phyloP scores from a whole-genome alignment of 2,329 filamentous ascomycete genomes.

The Fusarium newnesense region DNA sequence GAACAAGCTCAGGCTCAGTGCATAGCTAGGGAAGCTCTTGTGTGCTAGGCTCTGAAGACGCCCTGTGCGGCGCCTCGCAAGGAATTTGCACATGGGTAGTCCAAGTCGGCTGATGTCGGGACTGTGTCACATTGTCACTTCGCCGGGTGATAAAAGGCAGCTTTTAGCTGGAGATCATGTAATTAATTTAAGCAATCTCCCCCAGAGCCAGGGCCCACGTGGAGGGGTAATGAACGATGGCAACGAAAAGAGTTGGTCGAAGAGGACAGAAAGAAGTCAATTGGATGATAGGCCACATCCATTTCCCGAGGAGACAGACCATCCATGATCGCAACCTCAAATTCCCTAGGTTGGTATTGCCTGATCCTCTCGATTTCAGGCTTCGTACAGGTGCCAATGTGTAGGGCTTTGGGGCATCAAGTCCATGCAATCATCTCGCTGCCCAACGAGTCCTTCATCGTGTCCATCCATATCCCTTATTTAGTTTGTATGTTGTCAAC shows the following conservation, averaged over 20 bases:
- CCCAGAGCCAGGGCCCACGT: conserved; percentile 34
- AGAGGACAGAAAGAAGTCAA: background rate
- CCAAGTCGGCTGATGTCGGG: conserved; percentile 48
- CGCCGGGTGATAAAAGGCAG: conserved; percentile 13
- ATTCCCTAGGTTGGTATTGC: background rate
- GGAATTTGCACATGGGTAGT: conserved; percentile 24
- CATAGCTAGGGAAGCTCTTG: conserved; percentile 7
- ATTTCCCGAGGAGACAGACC: conserved; percentile 6
- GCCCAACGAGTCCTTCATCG: background rate
- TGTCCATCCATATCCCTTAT: conserved; percentile 5
- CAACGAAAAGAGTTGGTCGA: background rate
- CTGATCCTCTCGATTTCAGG: background rate
- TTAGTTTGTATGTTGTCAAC: conserved; percentile 21
- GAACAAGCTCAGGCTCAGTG: background rate
- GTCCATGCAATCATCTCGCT: background rate
- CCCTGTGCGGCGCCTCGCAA: conserved; percentile 7
- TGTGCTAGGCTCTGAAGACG: background rate
- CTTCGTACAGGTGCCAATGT: background rate
- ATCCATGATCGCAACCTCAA: conserved; percentile 1
- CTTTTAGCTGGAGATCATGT: conserved; percentile 13
- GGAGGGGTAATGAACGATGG: conserved; percentile 29
- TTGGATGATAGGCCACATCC: background rate
- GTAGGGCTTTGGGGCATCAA: background rate
- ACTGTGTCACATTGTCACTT: conserved; percentile 25
- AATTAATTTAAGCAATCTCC: conserved; percentile 15